Percentiles rank a stretch among this genome's conserved stretches.
Evolutionary conservation across 306 rosid species (phyloP).

Genomic region (Citrullus mucosospermus): DNA sequence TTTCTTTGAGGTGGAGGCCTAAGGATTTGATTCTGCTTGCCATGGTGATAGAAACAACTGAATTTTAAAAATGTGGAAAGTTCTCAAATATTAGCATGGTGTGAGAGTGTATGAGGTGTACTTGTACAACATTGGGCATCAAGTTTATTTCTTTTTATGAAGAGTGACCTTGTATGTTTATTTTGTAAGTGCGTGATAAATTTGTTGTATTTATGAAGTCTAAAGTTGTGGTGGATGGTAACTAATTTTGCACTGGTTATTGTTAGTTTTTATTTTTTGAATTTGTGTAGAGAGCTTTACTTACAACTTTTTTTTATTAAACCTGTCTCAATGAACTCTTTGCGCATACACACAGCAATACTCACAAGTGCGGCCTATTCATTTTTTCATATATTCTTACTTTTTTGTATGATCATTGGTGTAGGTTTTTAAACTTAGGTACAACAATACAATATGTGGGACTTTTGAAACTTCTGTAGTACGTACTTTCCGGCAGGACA

Average conservation of each 20-base stretch:
- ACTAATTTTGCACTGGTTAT: background rate
- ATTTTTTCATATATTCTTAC: background rate
- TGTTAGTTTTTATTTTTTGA: background rate
- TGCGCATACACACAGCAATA: background rate
- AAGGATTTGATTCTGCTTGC: background rate
- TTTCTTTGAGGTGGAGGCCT: background rate
- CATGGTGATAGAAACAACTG: background rate
- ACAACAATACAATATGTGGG: background rate
- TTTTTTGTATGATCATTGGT: background rate
- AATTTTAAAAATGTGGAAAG: background rate
- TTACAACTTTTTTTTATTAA: background rate
- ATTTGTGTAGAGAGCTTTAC: background rate
- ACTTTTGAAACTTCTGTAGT: background rate
- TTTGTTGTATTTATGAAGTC: background rate
- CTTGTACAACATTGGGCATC: background rate
- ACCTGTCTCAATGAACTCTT: background rate
- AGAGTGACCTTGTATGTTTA: background rate
- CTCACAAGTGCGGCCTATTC: background rate
- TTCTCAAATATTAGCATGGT: background rate
- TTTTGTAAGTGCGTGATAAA: background rate
- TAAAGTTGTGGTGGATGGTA: background rate
- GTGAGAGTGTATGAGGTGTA: background rate
- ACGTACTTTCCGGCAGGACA: background rate
- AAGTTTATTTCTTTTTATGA: background rate
- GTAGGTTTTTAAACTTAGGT: background rate